Evolutionary conservation across 305 asterid species (phyloP).

Genomic region (Fraxinus albicans): DNA sequence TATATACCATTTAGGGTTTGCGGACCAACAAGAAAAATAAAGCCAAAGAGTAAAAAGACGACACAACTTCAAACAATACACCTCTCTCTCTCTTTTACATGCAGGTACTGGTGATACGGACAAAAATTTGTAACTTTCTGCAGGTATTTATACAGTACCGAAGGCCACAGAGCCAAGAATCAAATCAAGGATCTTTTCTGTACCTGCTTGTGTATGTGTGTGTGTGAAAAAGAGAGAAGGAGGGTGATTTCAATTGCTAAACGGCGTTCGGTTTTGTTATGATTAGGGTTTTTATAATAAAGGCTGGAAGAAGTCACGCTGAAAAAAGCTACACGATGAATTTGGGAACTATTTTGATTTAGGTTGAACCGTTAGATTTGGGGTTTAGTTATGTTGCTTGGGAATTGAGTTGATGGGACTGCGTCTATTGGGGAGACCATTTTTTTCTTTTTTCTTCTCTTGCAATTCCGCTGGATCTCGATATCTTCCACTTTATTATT

Average conservation of each 20-base stretch:
- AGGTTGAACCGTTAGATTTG: background rate
- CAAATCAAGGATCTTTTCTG: background rate
- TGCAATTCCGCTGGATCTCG: background rate
- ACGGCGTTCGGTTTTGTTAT: background rate
- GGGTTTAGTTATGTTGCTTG: background rate
- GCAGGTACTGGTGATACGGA: background rate
- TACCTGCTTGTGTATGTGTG: background rate
- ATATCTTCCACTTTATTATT: background rate
- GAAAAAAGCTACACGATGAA: background rate
- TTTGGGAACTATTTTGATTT: background rate
- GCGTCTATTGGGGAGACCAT: background rate
- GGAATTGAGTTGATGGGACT: slow-evolving; percentile 7
- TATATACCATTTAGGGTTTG: background rate
- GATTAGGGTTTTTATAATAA: background rate
- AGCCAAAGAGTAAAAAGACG: background rate
- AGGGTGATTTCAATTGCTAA: background rate
- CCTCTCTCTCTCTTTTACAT: background rate
- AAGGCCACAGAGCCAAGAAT: background rate
- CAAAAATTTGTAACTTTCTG: background rate
- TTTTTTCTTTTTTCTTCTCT: background rate
- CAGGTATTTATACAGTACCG: background rate
- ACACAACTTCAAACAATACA: background rate
- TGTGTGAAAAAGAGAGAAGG: background rate
- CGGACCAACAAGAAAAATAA: background rate
- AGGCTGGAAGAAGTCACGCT: background rate